phyloP scores from a whole-genome alignment of 805 yeast species.

The Spathaspora passalidarum region DNA sequence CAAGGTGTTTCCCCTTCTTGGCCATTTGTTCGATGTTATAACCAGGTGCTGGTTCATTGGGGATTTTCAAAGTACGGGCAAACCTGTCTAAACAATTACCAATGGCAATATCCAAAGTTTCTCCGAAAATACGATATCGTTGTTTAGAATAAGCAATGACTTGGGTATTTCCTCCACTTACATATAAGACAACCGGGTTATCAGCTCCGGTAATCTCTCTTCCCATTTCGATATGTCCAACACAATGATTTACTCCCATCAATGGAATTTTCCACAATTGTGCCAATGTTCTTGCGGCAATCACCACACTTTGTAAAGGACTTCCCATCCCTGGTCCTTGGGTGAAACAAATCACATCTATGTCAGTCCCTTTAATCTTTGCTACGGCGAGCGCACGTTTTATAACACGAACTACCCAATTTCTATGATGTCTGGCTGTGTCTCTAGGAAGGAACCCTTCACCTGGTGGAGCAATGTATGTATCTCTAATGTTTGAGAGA shows the following conservation, averaged over 20 bases:
- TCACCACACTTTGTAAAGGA: conserved; percentile 87
- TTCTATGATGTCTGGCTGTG: conserved; percentile 93
- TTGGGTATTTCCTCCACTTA: conserved; percentile 98
- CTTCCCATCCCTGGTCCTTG: conserved; percentile 99
- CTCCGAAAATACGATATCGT: conserved; percentile 97
- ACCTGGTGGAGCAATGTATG: conserved; percentile 95
- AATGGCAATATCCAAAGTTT: conserved; percentile 94
- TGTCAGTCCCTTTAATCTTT: conserved; percentile 43
- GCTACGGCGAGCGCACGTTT: conserved; percentile 66
- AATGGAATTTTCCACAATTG: conserved; percentile 80
- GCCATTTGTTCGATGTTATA: conserved; percentile 96
- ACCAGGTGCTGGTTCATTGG: conserved; percentile 96
- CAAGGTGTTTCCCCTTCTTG: conserved; percentile 57
- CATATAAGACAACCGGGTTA: conserved; percentile 96
- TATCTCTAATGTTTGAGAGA: conserved; percentile 88
- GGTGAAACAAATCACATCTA: conserved; percentile 87
- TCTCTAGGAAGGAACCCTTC: conserved; percentile 97
- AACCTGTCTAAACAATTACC: conserved; percentile 96
- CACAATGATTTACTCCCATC: conserved; percentile 95
- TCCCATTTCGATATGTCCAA: conserved; percentile 99
- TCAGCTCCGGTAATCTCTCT: conserved; percentile 95
- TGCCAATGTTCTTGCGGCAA: conserved; percentile 85
- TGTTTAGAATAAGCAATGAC: conserved; percentile 95
- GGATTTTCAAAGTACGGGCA: conserved; percentile 84
- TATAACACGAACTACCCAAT: conserved; percentile 85